Percentiles rank a stretch among this genome's conserved stretches.
Evolutionary conservation across 2,329 filamentous ascomycete species (phyloP).

Genomic region (Apiospora kogelbergensis): DNA sequence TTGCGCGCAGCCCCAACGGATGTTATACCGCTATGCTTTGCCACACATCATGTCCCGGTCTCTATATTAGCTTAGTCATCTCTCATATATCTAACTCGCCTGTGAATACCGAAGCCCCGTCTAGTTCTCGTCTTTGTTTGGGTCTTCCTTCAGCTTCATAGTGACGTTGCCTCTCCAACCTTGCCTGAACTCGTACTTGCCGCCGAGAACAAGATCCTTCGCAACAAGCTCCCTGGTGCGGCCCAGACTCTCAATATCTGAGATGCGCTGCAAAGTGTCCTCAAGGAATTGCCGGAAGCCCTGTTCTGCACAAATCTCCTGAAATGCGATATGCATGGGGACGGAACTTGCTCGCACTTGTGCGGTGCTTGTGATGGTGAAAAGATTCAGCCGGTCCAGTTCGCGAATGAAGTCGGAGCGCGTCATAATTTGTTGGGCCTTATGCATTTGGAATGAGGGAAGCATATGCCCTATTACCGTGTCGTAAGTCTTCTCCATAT

Average conservation of each 20-base stretch:
- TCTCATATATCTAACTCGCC: neutral
- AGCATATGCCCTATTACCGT: constrained; percentile 69
- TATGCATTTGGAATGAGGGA: constrained; percentile 77
- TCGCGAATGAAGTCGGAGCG: constrained; percentile 89
- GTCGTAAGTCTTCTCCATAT: constrained; percentile 67
- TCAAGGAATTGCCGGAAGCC: constrained; percentile 84
- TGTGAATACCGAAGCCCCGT: neutral
- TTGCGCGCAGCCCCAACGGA: neutral
- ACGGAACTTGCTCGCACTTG: constrained; percentile 91
- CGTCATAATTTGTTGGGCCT: constrained; percentile 91
- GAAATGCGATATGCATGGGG: constrained; percentile 92
- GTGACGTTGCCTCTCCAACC: constrained; percentile 37
- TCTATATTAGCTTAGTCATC: neutral
- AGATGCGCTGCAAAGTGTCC: constrained; percentile 79
- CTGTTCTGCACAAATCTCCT: constrained; percentile 72
- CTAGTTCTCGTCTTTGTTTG: constrained; percentile 15
- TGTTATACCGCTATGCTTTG: neutral
- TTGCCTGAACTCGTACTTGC: constrained; percentile 67
- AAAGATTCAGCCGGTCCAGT: constrained; percentile 92
- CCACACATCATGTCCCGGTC: neutral
- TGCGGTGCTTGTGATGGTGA: constrained; percentile 85
- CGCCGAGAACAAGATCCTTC: constrained; percentile 86
- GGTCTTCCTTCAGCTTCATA: constrained; percentile 42
- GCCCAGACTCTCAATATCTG: constrained; percentile 90
- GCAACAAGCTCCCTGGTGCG: constrained; percentile 93